These are phyloP conservation scores for Euptelea pleiosperma DNA, from an alignment of 164 flowering plant species.

Conservation along the genomic window DNA sequence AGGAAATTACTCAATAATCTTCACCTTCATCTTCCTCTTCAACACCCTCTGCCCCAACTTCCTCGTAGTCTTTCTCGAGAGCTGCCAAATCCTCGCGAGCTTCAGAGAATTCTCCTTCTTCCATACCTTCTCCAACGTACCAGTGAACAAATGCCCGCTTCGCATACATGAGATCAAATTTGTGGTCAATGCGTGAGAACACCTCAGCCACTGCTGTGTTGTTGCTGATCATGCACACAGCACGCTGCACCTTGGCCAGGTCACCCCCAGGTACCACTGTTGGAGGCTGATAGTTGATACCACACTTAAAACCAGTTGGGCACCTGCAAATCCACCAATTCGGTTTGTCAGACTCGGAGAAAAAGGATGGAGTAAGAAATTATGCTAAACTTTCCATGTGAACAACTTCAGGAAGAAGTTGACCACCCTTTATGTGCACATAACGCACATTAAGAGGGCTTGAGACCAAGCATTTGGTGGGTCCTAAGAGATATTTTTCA, in stretches of 20 bases:
- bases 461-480: too few relatives aligned
- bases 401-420: too few relatives aligned
- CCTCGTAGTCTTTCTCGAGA: constrained; percentile 79
- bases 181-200: constrained; percentile 62
- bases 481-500: too few relatives aligned
- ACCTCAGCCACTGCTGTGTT: constrained; percentile 86
- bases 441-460: too few relatives aligned
- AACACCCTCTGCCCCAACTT: constrained; percentile 68
- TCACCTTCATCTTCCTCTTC: constrained; percentile 61
- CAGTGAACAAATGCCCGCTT: constrained; percentile 83
- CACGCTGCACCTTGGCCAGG: constrained; percentile 77
- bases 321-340: constrained; percentile 48
- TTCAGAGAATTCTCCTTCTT: constrained; percentile 85
- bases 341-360: too few relatives aligned
- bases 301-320: constrained; percentile 86
- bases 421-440: too few relatives aligned
- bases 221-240: constrained; percentile 92
- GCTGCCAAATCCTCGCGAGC: constrained; percentile 86
- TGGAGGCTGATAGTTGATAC: constrained; percentile 78
- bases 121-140: constrained; percentile 92
- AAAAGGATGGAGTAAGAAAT: too few relatives aligned
- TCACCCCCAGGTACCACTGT: constrained; percentile 81
- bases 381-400: too few relatives aligned
- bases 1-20: constrained; percentile 45
- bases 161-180: constrained; percentile 76